Base-by-base conservation (phyloP, 129 eudicot species). In the Saussurea involucrata region DNA sequence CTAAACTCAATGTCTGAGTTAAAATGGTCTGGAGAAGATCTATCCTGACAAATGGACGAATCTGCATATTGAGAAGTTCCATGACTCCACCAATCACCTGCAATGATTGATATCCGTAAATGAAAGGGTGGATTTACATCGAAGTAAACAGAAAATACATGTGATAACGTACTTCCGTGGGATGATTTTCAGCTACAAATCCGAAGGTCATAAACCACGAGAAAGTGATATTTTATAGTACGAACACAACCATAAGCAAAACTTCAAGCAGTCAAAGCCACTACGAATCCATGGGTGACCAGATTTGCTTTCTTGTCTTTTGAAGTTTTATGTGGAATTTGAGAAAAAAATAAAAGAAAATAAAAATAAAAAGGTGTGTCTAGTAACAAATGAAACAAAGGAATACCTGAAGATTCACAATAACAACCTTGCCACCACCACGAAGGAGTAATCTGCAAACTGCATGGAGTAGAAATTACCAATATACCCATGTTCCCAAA, bases 241-340 rank as follows among this genome's bases (percentile, higher is more conserved):
- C n/a, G n/a, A n/a, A n/a, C n/a, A n/a, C n/a, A n/a, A n/a, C n/a
- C n/a, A n/a, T n/a, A n/a, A n/a, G n/a, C n/a, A n/a, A n/a, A n/a
- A n/a, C n/a, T n/a, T n/a, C n/a, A n/a, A 36, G 44, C 44, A 36
- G 44, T 36, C 44, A 40, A 46, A n/a, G n/a, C n/a, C n/a, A n/a
- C 98, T 72, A 90, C 98, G 77, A 83, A 86, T 73, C 90, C 98
- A 87, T 82, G 96, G 76, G 90, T 90, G 88, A 90, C 98, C 84
- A 92, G 66, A 80, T 82, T 84, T 58, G 98, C 98, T 83, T 90
- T 92, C 90, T 92, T 92, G 88, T 92, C 98, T 89, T 92, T 92
- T 8, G 98, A 96, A 71, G 98, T 92, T 88, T 88, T 83, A 96
- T 92, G 92, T 27, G 77, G n/a, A 69, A 66, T 74, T 64, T 57